A percentile compares a stretch with the other conserved stretches of the same genome.
These are phyloP conservation scores for Teunomyces panamensis DNA, from an alignment of 805 yeast species.

Conservation along the genomic window DNA sequence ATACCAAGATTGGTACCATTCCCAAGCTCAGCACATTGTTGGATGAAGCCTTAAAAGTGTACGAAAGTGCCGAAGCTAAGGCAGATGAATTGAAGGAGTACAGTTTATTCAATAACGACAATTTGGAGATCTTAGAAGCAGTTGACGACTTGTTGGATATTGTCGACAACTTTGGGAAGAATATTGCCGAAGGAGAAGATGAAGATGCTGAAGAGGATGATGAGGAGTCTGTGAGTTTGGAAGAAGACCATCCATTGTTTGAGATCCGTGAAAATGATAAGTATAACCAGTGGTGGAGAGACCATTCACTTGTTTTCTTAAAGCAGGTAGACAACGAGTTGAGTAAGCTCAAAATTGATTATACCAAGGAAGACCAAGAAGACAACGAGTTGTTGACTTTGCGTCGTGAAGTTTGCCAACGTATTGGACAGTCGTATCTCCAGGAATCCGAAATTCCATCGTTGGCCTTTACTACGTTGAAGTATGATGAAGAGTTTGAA, in stretches of 20 bases:
- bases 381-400: conserved; percentile 19
- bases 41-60: conserved; percentile 45
- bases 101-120: conserved; percentile 37
- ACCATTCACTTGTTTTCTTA: conserved; percentile 35
- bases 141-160: conserved; percentile 69
- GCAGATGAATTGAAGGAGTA: conserved; percentile 23
- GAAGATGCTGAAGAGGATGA: conserved; percentile 40
- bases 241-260: conserved; percentile 56
- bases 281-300: conserved; percentile 58
- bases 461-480: conserved; percentile 50
- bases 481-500: conserved; percentile 54
- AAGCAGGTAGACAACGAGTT: conserved; percentile 25
- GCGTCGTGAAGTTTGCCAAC: conserved; percentile 41
- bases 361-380: conserved; percentile 1
- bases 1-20: conserved; percentile 33
- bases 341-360: conserved; percentile 3
- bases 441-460: conserved; percentile 66
- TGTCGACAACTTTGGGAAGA: conserved; percentile 61
- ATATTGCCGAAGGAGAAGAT: conserved; percentile 46
- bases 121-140: conserved; percentile 52
- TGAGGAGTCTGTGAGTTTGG: conserved; percentile 28
- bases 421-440: conserved; percentile 61
- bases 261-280: conserved; percentile 36
- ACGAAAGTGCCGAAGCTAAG: conserved; percentile 40
- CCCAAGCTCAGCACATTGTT: conserved; percentile 37